Percentiles rank a stretch among this genome's conserved stretches.
Evolutionary conservation across 1,139 yeast species (phyloP).

Genomic region (Hemisphaericaspora subhashii): DNA sequence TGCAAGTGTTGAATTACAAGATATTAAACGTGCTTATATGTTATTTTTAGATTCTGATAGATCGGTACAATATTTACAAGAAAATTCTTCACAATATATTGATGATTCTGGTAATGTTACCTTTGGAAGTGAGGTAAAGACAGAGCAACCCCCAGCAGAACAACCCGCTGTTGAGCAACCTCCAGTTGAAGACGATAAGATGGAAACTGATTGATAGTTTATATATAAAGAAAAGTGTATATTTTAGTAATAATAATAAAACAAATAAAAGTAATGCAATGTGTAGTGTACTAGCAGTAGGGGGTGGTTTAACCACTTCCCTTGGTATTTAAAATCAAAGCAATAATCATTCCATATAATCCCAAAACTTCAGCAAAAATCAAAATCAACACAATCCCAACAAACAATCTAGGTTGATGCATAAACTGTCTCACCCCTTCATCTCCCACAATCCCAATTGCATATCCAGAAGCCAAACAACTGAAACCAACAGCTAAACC

Average conservation of each 20-base stretch:
- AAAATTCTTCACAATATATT: slow-evolving; percentile 64
- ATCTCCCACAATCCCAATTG: slow-evolving; percentile 98
- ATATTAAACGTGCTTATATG: slow-evolving; percentile 83
- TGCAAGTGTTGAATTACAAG: slow-evolving; percentile 69
- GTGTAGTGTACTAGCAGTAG: too few species aligned
- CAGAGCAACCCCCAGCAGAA: slow-evolving; percentile 10
- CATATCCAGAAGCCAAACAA: slow-evolving; percentile 96
- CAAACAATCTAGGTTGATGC: slow-evolving; percentile 95
- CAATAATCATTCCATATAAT: slow-evolving; percentile 91
- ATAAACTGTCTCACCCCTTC: slow-evolving; percentile 98
- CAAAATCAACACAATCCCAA: slow-evolving; percentile 94
- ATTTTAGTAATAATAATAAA: slow-evolving; percentile 1
- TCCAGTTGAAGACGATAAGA: slow-evolving; percentile 34
- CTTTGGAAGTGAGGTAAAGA: slow-evolving; percentile 32
- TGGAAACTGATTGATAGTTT: slow-evolving; percentile 46
- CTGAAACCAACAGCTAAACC: slow-evolving; percentile 95
- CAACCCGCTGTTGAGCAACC: slow-evolving; percentile 7
- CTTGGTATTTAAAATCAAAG: slow-evolving; percentile 86
- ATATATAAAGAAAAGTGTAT: neutral
- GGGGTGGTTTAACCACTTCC: slow-evolving; percentile 69
- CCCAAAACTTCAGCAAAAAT: slow-evolving; percentile 99
- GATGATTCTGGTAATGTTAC: slow-evolving; percentile 70
- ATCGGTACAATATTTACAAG: slow-evolving; percentile 78
- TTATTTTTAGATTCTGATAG: slow-evolving; percentile 86
- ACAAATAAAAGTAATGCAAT: neutral